These are phyloP conservation scores for Lanmaoa pseudosensibilis DNA, from an alignment of 768 basidiomycete genomes.

Conservation along the genomic window DNA sequence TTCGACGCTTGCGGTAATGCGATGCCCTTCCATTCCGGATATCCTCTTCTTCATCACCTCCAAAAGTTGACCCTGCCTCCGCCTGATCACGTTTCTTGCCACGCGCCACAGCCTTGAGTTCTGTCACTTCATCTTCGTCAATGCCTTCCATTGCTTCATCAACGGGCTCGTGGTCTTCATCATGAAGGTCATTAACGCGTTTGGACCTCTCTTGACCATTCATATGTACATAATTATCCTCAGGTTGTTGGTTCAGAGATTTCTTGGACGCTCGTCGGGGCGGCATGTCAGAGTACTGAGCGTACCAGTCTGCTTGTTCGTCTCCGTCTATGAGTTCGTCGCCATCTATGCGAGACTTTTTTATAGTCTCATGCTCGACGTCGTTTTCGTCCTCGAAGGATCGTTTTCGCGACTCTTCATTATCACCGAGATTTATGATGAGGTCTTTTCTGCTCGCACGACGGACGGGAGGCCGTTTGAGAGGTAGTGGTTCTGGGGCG, in stretches of 20 bases:
- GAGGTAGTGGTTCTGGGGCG: conserved; percentile 8
- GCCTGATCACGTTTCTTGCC: conserved; percentile 78
- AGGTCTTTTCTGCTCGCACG: conserved; percentile 35
- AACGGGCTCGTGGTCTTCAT: conserved; percentile 44
- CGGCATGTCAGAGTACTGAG: conserved; percentile 23
- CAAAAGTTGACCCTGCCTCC: conserved; percentile 71
- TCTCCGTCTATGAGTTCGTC: conserved; percentile 49
- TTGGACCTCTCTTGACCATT: conserved; percentile 45
- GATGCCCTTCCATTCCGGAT: conserved; percentile 42
- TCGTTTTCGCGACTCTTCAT: conserved; percentile 42
- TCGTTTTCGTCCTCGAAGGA: conserved; percentile 46
- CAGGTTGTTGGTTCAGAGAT: conserved; percentile 43
- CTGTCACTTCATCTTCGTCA: conserved; percentile 43
- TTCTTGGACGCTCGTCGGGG: conserved; percentile 52
- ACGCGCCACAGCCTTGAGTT: conserved; percentile 36
- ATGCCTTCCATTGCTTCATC: conserved; percentile 38
- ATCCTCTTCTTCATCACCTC: conserved; percentile 51
- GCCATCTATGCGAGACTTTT: conserved; percentile 54
- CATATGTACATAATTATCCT: conserved; percentile 39
- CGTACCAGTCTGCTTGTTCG: conserved; percentile 46
- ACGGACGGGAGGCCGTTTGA: conserved; percentile 25
- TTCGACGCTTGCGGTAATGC: conserved; percentile 57
- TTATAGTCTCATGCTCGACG: conserved; percentile 42
- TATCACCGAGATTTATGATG: conserved; percentile 21
- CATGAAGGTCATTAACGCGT: conserved; percentile 42